Conservation (phyloP, 345 rosid species). For the Raphanus raphanistrum region DNA sequence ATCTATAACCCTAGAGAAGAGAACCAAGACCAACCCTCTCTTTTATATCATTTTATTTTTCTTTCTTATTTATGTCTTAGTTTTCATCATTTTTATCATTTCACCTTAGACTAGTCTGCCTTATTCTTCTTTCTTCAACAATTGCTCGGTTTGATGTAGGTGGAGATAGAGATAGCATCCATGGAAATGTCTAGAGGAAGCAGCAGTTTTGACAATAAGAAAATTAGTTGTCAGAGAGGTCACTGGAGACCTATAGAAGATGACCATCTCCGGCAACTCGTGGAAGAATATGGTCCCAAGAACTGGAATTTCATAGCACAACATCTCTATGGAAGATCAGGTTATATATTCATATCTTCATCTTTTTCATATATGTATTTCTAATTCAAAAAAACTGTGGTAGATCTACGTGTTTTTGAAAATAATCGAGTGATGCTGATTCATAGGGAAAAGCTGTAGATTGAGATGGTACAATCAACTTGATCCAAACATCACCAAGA, state of each 20-base stretch:
- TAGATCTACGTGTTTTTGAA: constrained; percentile 8
- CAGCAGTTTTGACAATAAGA: constrained; percentile 36
- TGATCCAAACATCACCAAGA: constrained; percentile 64
- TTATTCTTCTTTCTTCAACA: constrained; percentile 33
- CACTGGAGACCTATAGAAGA: constrained; percentile 72
- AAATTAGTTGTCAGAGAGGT: constrained; percentile 52
- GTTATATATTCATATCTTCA: constrained; percentile 27
- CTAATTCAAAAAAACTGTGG: neutral
- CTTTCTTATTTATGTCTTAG: constrained; percentile 7
- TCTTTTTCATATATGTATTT: neutral
- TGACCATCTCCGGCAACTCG: constrained; percentile 55
- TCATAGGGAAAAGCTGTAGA: constrained; percentile 68
- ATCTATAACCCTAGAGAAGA: constrained; percentile 45
- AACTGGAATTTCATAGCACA: constrained; percentile 69
- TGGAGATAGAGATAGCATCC: constrained; percentile 32
- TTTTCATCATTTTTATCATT: constrained; percentile 36
- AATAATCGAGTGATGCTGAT: neutral
- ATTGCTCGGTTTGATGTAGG: constrained; percentile 22
- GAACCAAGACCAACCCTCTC: constrained; percentile 36
- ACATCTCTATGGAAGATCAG: constrained; percentile 64
- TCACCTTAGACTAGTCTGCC: constrained; percentile 31
- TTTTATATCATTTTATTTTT: constrained; percentile 28
- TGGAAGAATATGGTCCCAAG: constrained; percentile 53
- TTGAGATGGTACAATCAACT: constrained; percentile 78
- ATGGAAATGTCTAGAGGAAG: constrained; percentile 45